phyloP scores from a whole-genome alignment of 345 rosid genomes.

The Syzygium grande region DNA sequence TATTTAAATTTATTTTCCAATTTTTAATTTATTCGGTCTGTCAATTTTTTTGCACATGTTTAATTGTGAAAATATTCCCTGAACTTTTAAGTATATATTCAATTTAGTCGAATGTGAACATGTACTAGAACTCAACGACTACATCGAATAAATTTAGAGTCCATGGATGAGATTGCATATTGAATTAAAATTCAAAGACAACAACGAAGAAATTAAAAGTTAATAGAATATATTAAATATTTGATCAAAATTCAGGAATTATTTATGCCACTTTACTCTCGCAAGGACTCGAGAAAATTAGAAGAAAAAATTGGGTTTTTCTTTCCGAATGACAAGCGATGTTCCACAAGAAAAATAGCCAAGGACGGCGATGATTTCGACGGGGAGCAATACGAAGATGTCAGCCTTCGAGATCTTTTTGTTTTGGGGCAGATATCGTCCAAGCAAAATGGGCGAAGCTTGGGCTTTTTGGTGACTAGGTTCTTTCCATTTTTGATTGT shows the following conservation, averaged over 20 bases:
- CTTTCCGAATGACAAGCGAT: not conserved
- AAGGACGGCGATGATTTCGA: not conserved
- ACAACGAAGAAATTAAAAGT: accelerated
- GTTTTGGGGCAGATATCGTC: not conserved
- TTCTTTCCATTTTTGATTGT: not conserved
- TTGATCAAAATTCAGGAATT: not conserved
- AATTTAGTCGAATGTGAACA: no score
- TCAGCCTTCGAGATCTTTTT: not conserved
- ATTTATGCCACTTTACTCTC: accelerated
- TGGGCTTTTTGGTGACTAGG: not conserved
- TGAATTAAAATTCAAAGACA: not conserved
- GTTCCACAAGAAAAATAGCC: not conserved
- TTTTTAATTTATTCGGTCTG: no score
- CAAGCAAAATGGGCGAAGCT: not conserved
- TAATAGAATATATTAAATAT: accelerated
- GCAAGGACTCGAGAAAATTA: not conserved
- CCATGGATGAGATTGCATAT: no score
- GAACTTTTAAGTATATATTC: no score
- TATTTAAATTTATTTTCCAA: no score
- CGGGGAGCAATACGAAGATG: not conserved
- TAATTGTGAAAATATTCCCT: no score
- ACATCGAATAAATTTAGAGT: no score
- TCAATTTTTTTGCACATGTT: no score
- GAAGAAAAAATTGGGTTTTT: not conserved
- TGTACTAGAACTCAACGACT: no score